These are phyloP conservation scores for Penicillium sp. DNA, from an alignment of 2,329 filamentous ascomycete species.

Conservation along the genomic window DNA sequence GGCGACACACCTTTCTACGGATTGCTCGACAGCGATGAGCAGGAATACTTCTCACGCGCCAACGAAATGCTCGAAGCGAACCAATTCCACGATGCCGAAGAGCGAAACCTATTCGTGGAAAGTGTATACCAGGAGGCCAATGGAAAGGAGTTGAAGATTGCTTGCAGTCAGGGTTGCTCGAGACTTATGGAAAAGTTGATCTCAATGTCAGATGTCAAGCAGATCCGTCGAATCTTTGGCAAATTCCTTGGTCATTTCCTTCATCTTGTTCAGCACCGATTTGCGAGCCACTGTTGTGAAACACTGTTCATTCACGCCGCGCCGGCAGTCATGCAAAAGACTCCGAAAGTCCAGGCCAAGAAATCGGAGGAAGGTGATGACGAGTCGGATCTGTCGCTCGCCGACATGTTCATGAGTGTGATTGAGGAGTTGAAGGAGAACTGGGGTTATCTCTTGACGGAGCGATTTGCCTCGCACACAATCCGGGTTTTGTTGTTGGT, in stretches of 20 bases:
- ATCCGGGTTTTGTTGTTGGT: conserved; percentile 83
- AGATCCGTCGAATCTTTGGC: conserved; percentile 84
- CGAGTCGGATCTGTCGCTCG: conserved; percentile 66
- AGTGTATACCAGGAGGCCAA: conserved; percentile 84
- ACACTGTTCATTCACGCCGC: conserved; percentile 85
- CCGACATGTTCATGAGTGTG: conserved; percentile 79
- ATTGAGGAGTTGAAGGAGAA: conserved; percentile 86
- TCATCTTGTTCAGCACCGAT: conserved; percentile 88
- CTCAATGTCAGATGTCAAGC: conserved; percentile 71
- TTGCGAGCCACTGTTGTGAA: conserved; percentile 97
- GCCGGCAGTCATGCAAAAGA: conserved; percentile 73
- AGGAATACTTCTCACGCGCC: conserved; percentile 90
- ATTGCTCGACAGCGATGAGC: conserved; percentile 87
- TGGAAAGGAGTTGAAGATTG: conserved; percentile 94
- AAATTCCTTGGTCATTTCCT: conserved; percentile 86
- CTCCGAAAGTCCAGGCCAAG: conserved; percentile 50
- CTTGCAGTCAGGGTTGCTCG: conserved; percentile 93
- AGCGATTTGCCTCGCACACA: conserved; percentile 87
- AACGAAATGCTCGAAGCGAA: conserved; percentile 90
- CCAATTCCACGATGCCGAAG: conserved; percentile 76
- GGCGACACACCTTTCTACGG: conserved; percentile 82
- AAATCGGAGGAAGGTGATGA: conserved; percentile 47
- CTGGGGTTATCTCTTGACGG: conserved; percentile 79
- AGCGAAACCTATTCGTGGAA: conserved; percentile 69
- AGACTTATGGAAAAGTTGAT: conserved; percentile 90